These are phyloP conservation scores for Fomitopsis palustris DNA, from an alignment of 1,284 basidiomycete genomes.

Conservation along the genomic window DNA sequence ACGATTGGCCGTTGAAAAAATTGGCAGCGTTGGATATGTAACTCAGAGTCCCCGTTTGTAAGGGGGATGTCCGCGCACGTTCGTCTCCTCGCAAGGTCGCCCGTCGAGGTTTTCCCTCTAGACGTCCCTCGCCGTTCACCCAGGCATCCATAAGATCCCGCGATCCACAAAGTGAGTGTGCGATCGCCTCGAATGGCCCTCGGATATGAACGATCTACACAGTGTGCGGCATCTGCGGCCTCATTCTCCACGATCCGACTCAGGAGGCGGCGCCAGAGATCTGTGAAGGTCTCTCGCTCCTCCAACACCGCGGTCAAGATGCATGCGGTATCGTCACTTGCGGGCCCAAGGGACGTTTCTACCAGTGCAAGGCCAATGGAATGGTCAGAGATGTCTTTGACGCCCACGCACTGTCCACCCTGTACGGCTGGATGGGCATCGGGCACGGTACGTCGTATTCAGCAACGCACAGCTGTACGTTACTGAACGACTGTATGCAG, in stretches of 20 bases:
- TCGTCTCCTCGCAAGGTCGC: not conserved
- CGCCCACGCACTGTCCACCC: slow-evolving; percentile 67
- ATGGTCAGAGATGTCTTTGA: slow-evolving; percentile 99
- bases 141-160: not conserved
- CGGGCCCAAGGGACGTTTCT: slow-evolving; percentile 92
- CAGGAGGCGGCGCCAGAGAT: slow-evolving; percentile 83
- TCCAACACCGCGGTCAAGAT: slow-evolving; percentile 97
- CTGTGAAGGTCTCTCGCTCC: slow-evolving; percentile 84
- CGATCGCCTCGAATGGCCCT: not conserved
- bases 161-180: slow-evolving; percentile 1
- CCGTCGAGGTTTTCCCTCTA: not conserved
- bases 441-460: slow-evolving; percentile 76
- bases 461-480: not conserved
- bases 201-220: slow-evolving; percentile 5
- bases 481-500: slow-evolving; percentile 38
- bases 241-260: slow-evolving; percentile 76
- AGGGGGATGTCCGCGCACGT: slow-evolving; percentile 2
- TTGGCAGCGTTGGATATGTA: not conserved
- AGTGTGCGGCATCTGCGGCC: slow-evolving; percentile 89
- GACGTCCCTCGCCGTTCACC: not conserved
- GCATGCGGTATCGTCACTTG: slow-evolving; percentile 98
- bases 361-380: slow-evolving; percentile 99
- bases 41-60: not conserved
- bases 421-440: slow-evolving; percentile 95
- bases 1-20: slow-evolving; percentile 1